phyloP scores from a whole-genome alignment of 177 flowering plant genomes.

The Vitis hybrid region DNA sequence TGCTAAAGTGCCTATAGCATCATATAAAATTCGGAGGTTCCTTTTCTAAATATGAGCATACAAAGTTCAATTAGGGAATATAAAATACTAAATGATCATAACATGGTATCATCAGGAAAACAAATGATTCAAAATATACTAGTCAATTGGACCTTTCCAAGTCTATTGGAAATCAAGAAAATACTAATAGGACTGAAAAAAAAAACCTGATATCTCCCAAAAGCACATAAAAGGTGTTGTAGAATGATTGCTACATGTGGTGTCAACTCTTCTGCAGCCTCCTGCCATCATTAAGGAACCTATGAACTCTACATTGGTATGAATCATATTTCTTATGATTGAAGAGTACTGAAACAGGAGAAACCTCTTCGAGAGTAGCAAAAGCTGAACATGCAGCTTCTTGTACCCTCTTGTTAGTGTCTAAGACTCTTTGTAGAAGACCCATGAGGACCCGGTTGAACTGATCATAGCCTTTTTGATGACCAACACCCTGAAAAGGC shows the following conservation, averaged over 20 bases:
- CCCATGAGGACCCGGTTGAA: constrained; percentile 89
- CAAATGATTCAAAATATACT: too few species aligned
- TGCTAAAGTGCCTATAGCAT: constrained; percentile 97
- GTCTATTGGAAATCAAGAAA: neutral
- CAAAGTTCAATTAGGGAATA: neutral
- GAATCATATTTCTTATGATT: neutral
- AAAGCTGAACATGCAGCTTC: constrained; percentile 99
- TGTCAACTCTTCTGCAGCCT: constrained; percentile 88
- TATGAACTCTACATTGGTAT: constrained; percentile 2
- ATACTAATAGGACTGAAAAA: neutral
- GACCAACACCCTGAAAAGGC: constrained; percentile 56
- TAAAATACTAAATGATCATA: neutral
- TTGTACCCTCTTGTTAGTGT: constrained; percentile 91
- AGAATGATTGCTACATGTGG: constrained; percentile 77
- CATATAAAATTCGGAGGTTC: constrained; percentile 91
- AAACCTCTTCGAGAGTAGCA: constrained; percentile 98
- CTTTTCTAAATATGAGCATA: constrained; percentile 45
- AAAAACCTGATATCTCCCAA: constrained; percentile 88
- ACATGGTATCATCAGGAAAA: too few species aligned
- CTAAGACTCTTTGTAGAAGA: constrained; percentile 75
- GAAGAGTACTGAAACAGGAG: constrained; percentile 12
- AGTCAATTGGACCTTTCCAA: too few species aligned
- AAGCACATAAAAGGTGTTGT: constrained; percentile 95
- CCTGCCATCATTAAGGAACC: constrained; percentile 46
- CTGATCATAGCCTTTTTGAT: constrained; percentile 78